These are phyloP conservation scores for Diaporthe ilicicola DNA, from an alignment of 2,329 filamentous ascomycete genomes.

Conservation along the genomic window DNA sequence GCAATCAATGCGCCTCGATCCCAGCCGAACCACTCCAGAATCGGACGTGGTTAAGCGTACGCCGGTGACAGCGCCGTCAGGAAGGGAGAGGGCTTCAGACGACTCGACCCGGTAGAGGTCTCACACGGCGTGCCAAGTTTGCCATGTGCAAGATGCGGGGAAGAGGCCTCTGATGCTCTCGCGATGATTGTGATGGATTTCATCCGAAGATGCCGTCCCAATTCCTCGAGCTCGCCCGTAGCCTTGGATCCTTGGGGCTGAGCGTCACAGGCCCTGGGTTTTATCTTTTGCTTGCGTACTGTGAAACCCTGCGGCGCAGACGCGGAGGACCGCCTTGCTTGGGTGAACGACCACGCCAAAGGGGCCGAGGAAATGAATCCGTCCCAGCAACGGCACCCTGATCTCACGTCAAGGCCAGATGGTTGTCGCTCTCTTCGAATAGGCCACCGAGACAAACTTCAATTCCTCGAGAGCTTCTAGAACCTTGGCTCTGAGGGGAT, in stretches of 20 bases:
- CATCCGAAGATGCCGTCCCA: slow-evolving; percentile 15
- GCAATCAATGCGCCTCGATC: background rate
- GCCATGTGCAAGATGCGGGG: background rate
- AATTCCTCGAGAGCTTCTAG: background rate
- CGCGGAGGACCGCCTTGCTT: background rate
- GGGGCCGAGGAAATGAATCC: background rate
- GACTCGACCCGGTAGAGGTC: background rate
- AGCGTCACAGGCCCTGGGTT: slow-evolving; percentile 14
- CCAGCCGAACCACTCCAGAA: slow-evolving; percentile 13
- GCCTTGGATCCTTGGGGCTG: slow-evolving; percentile 12
- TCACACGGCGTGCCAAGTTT: background rate
- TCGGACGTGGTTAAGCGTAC: background rate
- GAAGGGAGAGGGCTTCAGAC: background rate
- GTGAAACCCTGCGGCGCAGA: slow-evolving; percentile 1
- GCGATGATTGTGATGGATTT: slow-evolving; percentile 1
- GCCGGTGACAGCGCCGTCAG: background rate
- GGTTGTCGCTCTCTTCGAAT: background rate
- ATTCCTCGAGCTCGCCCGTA: background rate
- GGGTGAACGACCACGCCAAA: background rate
- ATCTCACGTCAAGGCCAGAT: background rate
- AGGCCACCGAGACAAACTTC: background rate
- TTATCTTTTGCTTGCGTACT: background rate
- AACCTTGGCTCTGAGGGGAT: background rate
- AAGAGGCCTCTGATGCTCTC: background rate
- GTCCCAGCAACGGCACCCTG: background rate